Conservation (phyloP, 139 green algal species). For the Chlamydomonas schloesseri region DNA sequence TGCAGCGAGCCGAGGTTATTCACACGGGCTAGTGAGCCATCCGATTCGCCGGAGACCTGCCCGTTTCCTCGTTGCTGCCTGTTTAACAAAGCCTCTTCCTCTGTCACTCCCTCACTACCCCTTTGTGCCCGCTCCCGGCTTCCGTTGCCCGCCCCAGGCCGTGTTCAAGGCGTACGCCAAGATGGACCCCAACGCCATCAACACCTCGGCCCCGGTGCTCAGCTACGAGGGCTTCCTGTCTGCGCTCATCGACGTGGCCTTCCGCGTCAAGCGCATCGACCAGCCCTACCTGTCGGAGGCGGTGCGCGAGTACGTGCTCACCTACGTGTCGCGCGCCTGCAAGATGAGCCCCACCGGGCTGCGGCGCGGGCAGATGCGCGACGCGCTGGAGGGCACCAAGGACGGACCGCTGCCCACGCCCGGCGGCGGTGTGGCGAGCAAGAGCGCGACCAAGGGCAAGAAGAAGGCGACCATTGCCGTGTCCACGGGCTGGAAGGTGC, state of each 20-base stretch:
- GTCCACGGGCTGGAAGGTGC: no score
- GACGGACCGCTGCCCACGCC: neutral
- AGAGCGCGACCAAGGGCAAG: neutral
- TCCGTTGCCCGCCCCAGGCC: neutral
- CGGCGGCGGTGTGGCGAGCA: neutral
- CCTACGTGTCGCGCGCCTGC: constrained; percentile 50
- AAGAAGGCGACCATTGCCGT: constrained; percentile 12
- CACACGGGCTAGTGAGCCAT: no score
- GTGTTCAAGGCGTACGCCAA: constrained; percentile 55
- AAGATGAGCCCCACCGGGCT: constrained; percentile 42
- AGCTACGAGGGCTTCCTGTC: constrained; percentile 68
- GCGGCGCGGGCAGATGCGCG: constrained; percentile 30
- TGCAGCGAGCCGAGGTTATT: no score
- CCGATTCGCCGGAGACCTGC: no score
- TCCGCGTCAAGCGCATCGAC: constrained; percentile 49
- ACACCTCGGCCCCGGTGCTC: constrained; percentile 45
- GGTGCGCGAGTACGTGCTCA: constrained; percentile 56
- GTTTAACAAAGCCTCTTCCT: no score
- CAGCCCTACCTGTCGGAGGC: constrained; percentile 69
- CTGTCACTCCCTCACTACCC: no score
- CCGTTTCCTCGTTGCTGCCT: no score
- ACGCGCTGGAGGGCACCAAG: constrained; percentile 42
- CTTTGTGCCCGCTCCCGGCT: no score
- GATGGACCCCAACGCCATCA: constrained; percentile 39
- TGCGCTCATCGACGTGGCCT: constrained; percentile 58